These are phyloP conservation scores for Cynara cardunculus DNA, from an alignment of 129 eudicot species.

Conservation along the genomic window DNA sequence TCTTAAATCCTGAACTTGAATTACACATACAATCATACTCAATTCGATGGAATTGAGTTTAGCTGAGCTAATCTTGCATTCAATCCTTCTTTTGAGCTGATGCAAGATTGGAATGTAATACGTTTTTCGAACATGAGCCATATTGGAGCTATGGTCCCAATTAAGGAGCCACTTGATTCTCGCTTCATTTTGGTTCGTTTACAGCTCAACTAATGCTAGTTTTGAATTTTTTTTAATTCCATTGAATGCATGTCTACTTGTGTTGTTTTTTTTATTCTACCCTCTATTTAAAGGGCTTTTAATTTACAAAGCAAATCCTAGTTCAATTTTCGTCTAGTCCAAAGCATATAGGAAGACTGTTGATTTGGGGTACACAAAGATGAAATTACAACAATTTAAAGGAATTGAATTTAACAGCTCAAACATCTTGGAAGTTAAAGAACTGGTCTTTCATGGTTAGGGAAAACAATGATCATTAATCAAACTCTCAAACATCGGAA, in stretches of 20 bases:
- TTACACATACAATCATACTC: too few relatives aligned
- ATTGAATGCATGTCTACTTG: background rate
- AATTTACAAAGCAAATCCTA: background rate
- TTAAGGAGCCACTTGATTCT: background rate
- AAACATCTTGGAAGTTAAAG: background rate
- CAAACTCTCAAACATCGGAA: background rate
- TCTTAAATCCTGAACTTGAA: too few relatives aligned
- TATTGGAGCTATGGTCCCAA: background rate
- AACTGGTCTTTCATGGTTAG: background rate
- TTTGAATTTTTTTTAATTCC: background rate
- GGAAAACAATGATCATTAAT: background rate
- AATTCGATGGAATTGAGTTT: too few relatives aligned
- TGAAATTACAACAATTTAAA: background rate
- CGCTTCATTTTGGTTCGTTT: background rate
- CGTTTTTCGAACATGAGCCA: background rate
- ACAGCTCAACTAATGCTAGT: background rate
- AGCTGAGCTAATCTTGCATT: background rate
- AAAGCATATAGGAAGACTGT: background rate
- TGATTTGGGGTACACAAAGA: background rate
- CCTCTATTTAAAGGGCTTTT: background rate
- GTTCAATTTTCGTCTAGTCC: background rate
- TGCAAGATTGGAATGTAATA: background rate
- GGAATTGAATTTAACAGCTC: background rate
- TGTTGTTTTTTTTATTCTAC: background rate
- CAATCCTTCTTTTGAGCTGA: constrained; percentile 5